Percentiles rank a stretch among this genome's conserved stretches.
Conservation (phyloP, 2,329 filamentous ascomycete genomes). For the Neopestalotiopsis clavispora region DNA sequence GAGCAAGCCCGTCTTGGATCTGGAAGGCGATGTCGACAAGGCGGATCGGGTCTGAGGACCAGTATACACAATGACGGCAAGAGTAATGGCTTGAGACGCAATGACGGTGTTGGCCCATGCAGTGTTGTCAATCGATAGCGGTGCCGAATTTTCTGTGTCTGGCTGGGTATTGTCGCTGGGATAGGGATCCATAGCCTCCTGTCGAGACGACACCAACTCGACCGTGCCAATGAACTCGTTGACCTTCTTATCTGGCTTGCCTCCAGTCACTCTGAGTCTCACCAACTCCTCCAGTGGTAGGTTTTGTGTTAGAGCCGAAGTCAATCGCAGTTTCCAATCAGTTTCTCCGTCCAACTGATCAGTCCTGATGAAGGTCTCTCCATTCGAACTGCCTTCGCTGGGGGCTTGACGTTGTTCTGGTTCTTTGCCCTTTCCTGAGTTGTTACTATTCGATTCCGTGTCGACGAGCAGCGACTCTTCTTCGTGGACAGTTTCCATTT, state of each 20-base stretch:
- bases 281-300: conserved; percentile 75
- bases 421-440: conserved; percentile 42
- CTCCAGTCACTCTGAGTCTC: conserved; percentile 74
- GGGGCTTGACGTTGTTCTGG: conserved; percentile 32
- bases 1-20: conserved; percentile 91
- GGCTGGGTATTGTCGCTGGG: conserved; percentile 37
- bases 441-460: conserved; percentile 27
- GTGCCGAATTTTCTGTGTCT: conserved; percentile 60
- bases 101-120: conserved; percentile 99
- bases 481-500: conserved; percentile 35
- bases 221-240: conserved; percentile 95
- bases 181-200: conserved; percentile 51
- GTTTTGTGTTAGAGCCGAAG: conserved; percentile 84
- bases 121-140: conserved; percentile 93
- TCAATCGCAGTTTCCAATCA: conserved; percentile 94
- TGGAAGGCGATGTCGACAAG: conserved; percentile 86
- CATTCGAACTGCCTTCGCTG: conserved; percentile 54
- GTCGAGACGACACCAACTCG: conserved; percentile 67
- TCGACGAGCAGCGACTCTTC: conserved; percentile 46
- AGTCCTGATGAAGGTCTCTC: conserved; percentile 95
- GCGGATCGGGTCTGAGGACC: conserved; percentile 93
- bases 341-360: conserved; percentile 98
- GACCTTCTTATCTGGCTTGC: conserved; percentile 90
- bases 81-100: conserved; percentile 85
- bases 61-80: conserved; percentile 93